These are phyloP conservation scores for Chalaropsis thielavioides DNA, from an alignment of 2,329 filamentous ascomycete genomes.

Conservation along the genomic window DNA sequence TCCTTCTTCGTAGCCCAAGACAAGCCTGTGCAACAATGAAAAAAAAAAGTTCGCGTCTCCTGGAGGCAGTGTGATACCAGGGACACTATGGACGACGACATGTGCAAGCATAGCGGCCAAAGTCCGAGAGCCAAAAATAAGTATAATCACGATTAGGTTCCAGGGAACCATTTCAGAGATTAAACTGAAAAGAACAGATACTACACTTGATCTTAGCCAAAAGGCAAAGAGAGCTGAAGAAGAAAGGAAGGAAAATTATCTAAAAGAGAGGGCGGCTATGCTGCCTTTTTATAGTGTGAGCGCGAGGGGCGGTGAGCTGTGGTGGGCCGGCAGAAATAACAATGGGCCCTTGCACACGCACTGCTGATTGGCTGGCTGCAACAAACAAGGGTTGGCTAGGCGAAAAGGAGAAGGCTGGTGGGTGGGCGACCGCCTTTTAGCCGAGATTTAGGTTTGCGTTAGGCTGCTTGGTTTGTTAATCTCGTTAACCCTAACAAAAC, in stretches of 20 bases:
- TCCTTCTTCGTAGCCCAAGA: constrained; percentile 14
- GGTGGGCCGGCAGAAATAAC: neutral
- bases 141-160: constrained; percentile 66
- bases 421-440: neutral
- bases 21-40: constrained; percentile 17
- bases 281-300: constrained; percentile 9
- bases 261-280: neutral
- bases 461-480: neutral
- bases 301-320: neutral
- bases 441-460: neutral
- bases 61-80: constrained; percentile 20
- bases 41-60: constrained; percentile 19
- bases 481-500: neutral
- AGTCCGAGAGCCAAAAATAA: constrained; percentile 39
- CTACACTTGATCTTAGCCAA: constrained; percentile 87
- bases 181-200: constrained; percentile 98
- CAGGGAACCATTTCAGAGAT: constrained; percentile 75
- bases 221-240: constrained; percentile 25
- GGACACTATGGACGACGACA: constrained; percentile 17
- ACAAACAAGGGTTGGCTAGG: neutral
- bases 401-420: neutral
- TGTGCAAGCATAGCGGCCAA: constrained; percentile 18
- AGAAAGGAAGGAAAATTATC: constrained; percentile 14
- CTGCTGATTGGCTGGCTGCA: neutral
- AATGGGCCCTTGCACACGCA: neutral